phyloP scores from a whole-genome alignment of 208 protist genomes.

The Herpetomonas tarakana region DNA sequence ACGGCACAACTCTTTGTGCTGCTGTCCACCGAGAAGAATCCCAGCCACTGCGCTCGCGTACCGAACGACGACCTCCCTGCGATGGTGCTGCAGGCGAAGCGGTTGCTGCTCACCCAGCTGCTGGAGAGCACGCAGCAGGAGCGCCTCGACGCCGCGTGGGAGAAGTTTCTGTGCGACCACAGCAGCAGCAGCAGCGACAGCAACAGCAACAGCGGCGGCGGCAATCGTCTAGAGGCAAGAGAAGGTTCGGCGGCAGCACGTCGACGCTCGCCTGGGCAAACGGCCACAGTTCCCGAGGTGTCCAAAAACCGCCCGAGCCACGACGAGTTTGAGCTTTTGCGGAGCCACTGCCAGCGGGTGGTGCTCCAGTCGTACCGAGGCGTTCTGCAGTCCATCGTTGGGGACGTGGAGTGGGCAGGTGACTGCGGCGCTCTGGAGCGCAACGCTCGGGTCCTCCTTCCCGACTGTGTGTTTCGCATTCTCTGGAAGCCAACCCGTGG shows the following conservation, averaged over 20 bases:
- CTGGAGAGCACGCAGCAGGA: constrained; percentile 71
- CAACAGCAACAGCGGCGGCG: background rate
- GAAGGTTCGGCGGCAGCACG: constrained; percentile 3
- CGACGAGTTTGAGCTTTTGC: constrained; percentile 47
- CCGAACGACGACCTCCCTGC: constrained; percentile 36
- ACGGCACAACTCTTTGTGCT: constrained; percentile 65
- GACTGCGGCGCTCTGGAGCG: constrained; percentile 18
- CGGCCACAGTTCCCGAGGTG: background rate
- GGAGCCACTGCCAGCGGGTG: constrained; percentile 25
- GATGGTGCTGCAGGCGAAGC: constrained; percentile 42
- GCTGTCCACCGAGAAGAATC: constrained; percentile 32
- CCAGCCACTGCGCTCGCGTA: constrained; percentile 5
- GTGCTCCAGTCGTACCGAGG: constrained; percentile 31
- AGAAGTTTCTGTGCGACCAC: constrained; percentile 24
- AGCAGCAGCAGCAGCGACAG: background rate
- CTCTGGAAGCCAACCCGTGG: constrained; percentile 4
- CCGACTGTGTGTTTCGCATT: constrained; percentile 31
- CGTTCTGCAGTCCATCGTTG: constrained; percentile 29
- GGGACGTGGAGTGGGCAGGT: constrained; percentile 23
- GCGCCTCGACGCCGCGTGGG: constrained; percentile 53
- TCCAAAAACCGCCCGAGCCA: constrained; percentile 23
- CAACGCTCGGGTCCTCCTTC: constrained; percentile 24
- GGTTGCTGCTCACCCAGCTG: constrained; percentile 54
- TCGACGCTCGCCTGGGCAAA: too few species aligned
- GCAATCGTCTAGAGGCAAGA: too few species aligned